These are phyloP conservation scores for Viridothelium virens DNA, from an alignment of 495 filamentous ascomycete genomes.

Conservation along the genomic window DNA sequence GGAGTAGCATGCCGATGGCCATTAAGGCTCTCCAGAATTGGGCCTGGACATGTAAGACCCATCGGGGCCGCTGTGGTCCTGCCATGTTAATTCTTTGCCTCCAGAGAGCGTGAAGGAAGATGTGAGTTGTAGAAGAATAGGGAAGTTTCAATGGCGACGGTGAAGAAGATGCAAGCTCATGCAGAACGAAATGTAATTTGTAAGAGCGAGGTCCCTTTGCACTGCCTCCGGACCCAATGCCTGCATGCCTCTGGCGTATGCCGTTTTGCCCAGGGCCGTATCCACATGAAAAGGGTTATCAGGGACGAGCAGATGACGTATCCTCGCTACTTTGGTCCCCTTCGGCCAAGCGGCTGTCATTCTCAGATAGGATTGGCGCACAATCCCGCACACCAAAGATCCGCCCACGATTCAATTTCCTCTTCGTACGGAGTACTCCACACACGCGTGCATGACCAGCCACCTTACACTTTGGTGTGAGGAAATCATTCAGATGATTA, in stretches of 20 bases:
- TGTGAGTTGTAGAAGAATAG: not conserved
- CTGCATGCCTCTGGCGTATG: not conserved
- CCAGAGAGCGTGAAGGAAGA: not conserved
- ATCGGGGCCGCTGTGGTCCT: constrained; percentile 41
- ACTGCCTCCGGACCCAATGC: not conserved
- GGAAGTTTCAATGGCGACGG: not conserved
- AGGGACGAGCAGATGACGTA: constrained; percentile 9
- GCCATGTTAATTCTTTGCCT: constrained; percentile 30
- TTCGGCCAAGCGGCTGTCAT: not conserved
- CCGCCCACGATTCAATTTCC: constrained; percentile 3
- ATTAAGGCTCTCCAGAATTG: constrained; percentile 70
- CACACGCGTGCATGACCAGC: not conserved
- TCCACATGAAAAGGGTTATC: not conserved
- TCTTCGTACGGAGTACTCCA: not conserved
- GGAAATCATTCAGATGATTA: not conserved
- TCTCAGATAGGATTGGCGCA: not conserved
- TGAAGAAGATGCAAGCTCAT: not conserved
- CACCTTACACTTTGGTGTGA: not conserved
- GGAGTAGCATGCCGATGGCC: constrained; percentile 68
- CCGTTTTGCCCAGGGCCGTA: not conserved
- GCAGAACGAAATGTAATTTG: not conserved
- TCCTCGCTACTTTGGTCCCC: not conserved
- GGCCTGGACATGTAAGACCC: constrained; percentile 66
- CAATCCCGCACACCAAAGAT: not conserved
- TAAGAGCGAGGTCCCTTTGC: not conserved